Base-by-base conservation (phyloP, 768 basidiomycete species). In the Boletus insuetus region DNA sequence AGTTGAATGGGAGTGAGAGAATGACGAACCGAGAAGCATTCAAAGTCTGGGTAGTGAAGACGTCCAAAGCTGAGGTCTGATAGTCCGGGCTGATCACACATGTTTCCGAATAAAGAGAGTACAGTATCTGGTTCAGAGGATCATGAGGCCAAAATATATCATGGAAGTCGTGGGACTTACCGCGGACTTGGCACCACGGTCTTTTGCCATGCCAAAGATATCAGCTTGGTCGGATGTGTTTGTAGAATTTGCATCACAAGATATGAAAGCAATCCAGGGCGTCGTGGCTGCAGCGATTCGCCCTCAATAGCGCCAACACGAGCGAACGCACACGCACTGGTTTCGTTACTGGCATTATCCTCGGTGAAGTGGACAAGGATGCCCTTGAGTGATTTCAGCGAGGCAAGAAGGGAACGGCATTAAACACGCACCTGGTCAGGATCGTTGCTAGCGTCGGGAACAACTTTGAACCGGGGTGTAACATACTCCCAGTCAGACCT, bases 251-350 rank as follows among this genome's bases (percentile, higher is more conserved):
- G 67, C 65, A 65, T 95, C 93, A 69, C 94, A 96, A 4, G 84
- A 81, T 46, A 97, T 81, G 59, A 94, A 79, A 13, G 94, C 94
- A 62, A 97, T 89, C 93, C 94, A 97, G 4, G 94, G 92, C 0
- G 93, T 91, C 6, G 74, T 77, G 3, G 89, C 87, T 81, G 66
- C 60, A 26, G 55, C 62, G 65, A 51, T 50, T 47, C 24, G 61
- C 49, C 41, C 39, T 62, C 37, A 47, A 54, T 49, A 49, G 51
- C 46, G 59, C 60, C 17, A 49, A 53, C 46, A 41, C 16, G 39
- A 46, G 47, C 13, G 65, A 77, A 35, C n/a, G 69, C 54, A 78
- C 42, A 75, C 83, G 60, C 72, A 74, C 83, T 80, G 41, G 77
- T 80, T 31, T 72, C 67, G 54, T 78, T 75, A 26, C 71, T 74